Evolutionary conservation across 805 yeast species (phyloP), one percentile per base, ranked within the genome.

Genomic region (Nakazawaea molendinolei): DNA sequence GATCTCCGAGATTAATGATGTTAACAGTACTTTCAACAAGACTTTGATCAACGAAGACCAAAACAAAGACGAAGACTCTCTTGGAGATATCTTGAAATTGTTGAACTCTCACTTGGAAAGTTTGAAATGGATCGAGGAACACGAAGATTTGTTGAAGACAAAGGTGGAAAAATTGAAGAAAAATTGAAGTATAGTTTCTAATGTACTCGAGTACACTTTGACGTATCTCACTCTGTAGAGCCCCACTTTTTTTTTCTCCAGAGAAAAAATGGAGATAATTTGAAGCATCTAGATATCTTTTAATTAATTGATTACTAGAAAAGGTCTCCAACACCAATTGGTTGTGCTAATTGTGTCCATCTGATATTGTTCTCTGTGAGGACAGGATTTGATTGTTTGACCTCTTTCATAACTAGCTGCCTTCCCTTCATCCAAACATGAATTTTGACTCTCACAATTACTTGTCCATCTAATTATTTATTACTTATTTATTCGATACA

Each of bases 81-180:
- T 78, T 30, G 77, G 75, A 46, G 87, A 80, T 52, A 74, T 90
- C 43, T 80, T 92, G 21, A 80, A 77, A 55, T 67, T 92, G 44
- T 70, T 92, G 52, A 89, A 90, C 53, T 76, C 86, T 31, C 97
- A 92, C 56, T 65, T 92, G 57, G 92, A 89, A 43, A 86, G 95
- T 44, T 69, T 92, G 60, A 86, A 79, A 53, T 87, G 89, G 69
- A 74, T 92, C 39, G 95, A 92, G 52, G 71, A 69, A 43, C 74
- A 79, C 44, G 86, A 95, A 35, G 69, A 69, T 14, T 63, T 64
- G 17, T 66, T 92, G 48, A 85, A 81, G 53, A 70, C 72, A 24
- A 82, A 85, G 56, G 56, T 92, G 41, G 73, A 69, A 24, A 53
- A 55, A 34, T 43, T 66, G 25, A 55, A 49, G 29, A 48, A 43